A percentile compares a stretch with the other conserved stretches of the same genome.
Conservation (phyloP, 1,284 basidiomycete genomes). For the Cutaneotrichosporon sp. region DNA sequence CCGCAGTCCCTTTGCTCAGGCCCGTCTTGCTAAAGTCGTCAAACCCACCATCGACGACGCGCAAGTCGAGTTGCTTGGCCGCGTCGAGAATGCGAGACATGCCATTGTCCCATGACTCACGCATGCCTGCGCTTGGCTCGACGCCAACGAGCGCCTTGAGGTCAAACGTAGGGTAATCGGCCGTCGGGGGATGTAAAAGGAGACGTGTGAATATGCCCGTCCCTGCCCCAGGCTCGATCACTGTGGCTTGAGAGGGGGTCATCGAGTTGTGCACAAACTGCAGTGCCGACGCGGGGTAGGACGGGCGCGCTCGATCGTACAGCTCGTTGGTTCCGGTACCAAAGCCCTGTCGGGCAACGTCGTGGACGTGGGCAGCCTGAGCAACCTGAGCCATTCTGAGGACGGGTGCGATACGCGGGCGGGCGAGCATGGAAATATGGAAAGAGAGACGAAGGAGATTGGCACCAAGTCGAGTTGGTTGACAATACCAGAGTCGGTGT, state of each 20-base stretch:
- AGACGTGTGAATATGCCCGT: conserved; percentile 55
- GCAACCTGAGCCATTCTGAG: not conserved
- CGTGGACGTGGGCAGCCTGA: conserved; percentile 27
- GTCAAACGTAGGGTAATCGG: conserved; percentile 40
- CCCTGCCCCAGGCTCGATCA: conserved; percentile 51
- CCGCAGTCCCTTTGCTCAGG: conserved; percentile 36
- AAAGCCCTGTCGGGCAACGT: conserved; percentile 45
- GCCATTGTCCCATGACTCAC: conserved; percentile 41
- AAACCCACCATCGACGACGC: conserved; percentile 50
- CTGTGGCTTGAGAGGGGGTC: conserved; percentile 15
- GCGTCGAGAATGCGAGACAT: conserved; percentile 17
- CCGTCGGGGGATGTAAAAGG: conserved; percentile 43
- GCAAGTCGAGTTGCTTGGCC: conserved; percentile 9
- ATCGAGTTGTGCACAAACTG: conserved; percentile 34
- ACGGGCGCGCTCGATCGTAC: conserved; percentile 53
- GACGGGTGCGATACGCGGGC: not conserved
- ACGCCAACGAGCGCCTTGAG: conserved; percentile 46
- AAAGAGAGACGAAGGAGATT: not conserved
- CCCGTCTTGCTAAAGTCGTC: conserved; percentile 42
- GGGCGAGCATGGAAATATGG: not conserved
- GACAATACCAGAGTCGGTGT: not conserved
- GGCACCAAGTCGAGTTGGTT: no score
- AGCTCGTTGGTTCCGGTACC: conserved; percentile 50
- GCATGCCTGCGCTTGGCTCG: conserved; percentile 55
- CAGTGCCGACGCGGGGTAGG: conserved; percentile 51